A percentile compares a stretch with the other conserved stretches of the same genome.
Evolutionary conservation across 352 stramenopile species (phyloP).

Genomic region (Globisporangium yorkense): DNA sequence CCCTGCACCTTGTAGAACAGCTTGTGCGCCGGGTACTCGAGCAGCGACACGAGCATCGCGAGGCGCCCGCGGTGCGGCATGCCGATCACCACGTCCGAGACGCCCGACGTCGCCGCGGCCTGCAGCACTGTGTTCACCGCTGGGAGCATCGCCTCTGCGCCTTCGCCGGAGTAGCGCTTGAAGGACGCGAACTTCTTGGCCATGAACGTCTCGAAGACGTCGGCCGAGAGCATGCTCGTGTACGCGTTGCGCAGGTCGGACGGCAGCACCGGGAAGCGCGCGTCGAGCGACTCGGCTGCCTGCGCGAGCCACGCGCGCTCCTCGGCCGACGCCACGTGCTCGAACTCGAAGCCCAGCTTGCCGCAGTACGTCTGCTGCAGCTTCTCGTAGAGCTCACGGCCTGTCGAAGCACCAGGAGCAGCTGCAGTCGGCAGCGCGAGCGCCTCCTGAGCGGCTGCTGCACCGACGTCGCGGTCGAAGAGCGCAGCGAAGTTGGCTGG

Average conservation of each 20-base stretch:
- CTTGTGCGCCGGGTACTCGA: constrained; percentile 80
- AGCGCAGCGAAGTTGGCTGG: constrained; percentile 47
- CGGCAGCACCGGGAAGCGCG: constrained; percentile 44
- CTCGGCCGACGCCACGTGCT: constrained; percentile 48
- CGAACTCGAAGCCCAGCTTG: constrained; percentile 80
- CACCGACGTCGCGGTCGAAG: constrained; percentile 19
- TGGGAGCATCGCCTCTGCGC: constrained; percentile 75
- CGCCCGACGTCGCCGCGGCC: constrained; percentile 29
- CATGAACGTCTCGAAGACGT: constrained; percentile 85
- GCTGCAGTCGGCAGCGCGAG: constrained; percentile 16
- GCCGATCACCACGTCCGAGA: constrained; percentile 79
- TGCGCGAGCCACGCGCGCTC: constrained; percentile 71
- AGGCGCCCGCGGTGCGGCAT: constrained; percentile 84
- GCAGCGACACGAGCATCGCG: constrained; percentile 60
- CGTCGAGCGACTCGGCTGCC: constrained; percentile 37
- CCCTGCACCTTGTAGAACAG: constrained; percentile 82
- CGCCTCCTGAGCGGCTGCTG: constrained; percentile 11
- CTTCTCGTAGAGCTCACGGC: constrained; percentile 53
- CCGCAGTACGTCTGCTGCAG: constrained; percentile 63
- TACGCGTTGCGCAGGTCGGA: constrained; percentile 74
- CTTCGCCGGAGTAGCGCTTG: constrained; percentile 86
- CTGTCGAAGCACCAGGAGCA: constrained; percentile 10
- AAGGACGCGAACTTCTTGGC: constrained; percentile 82
- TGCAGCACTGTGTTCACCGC: constrained; percentile 69
- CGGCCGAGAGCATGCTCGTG: constrained; percentile 69